Evolutionary conservation across 148 eudicot genomes (phyloP).

Genomic region (Simmondsia chinensis): DNA sequence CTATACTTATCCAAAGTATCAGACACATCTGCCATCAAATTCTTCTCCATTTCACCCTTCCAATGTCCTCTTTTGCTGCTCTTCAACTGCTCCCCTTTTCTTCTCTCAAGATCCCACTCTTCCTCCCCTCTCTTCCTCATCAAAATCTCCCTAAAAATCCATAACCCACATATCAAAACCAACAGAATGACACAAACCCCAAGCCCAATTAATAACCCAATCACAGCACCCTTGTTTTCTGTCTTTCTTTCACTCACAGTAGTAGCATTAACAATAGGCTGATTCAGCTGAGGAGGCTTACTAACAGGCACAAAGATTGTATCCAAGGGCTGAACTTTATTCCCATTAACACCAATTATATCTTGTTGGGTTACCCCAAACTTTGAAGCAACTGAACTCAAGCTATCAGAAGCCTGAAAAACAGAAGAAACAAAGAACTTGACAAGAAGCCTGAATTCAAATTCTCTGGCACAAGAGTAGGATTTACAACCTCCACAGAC

Average conservation of each 20-base stretch:
- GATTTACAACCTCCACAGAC: conserved; percentile 57
- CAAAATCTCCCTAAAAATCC: conserved; percentile 26
- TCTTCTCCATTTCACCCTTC: conserved; percentile 40
- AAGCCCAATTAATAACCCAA: conserved; percentile 52
- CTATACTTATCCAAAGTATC: conserved; percentile 88
- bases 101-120: conserved; percentile 2
- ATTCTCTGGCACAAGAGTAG: conserved; percentile 28
- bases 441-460: conserved; percentile 26
- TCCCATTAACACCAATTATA: conserved; percentile 40
- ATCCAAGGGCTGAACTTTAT: conserved; percentile 11
- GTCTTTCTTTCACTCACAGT: neutral
- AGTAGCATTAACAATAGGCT: conserved; percentile 20
- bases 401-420: conserved; percentile 49
- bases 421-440: conserved; percentile 63
- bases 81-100: neutral
- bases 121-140: conserved; percentile 11
- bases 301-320: conserved; percentile 71
- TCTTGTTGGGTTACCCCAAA: conserved; percentile 27
- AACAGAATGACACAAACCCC: conserved; percentile 51
- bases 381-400: conserved; percentile 31
- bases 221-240: conserved; percentile 28
- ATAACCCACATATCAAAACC: conserved; percentile 29
- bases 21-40: conserved; percentile 81
- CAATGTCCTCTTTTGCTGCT: conserved; percentile 16
- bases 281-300: conserved; percentile 39